Conservation (phyloP, 176 grass and related monocot genomes). For the Pontederia paniculata region DNA sequence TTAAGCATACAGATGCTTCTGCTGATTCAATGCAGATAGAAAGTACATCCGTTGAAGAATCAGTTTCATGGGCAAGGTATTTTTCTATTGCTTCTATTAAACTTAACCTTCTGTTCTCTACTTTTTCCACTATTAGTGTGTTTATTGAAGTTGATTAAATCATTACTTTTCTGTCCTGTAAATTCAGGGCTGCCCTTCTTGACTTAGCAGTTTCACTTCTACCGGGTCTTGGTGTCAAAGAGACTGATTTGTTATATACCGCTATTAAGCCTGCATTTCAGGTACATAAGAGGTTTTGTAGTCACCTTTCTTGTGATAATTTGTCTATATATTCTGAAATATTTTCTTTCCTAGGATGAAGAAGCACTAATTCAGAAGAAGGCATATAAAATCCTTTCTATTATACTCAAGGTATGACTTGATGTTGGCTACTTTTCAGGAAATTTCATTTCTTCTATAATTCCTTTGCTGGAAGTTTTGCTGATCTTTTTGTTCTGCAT, state of each 20-base stretch:
- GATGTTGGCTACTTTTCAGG: background rate
- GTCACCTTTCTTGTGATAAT: slow-evolving; percentile 1
- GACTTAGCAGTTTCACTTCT: slow-evolving; percentile 79
- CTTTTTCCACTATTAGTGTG: background rate
- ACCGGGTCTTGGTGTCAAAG: slow-evolving; percentile 55
- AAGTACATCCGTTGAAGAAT: slow-evolving; percentile 12
- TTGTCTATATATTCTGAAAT: background rate
- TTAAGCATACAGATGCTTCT: slow-evolving; percentile 36
- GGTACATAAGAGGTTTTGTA: slow-evolving; percentile 24
- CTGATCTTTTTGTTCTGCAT: background rate
- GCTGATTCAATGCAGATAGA: slow-evolving; percentile 50
- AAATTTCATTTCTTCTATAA: background rate
- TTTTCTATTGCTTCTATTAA: background rate
- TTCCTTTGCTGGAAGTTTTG: background rate
- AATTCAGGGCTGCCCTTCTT: slow-evolving; percentile 65
- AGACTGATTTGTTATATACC: slow-evolving; percentile 59
- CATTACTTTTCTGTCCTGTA: slow-evolving; percentile 8
- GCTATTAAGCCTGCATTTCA: slow-evolving; percentile 88
- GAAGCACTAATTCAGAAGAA: slow-evolving; percentile 83
- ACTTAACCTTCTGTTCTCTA: slow-evolving; percentile 7
- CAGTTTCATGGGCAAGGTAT: slow-evolving; percentile 13
- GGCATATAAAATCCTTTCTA: slow-evolving; percentile 92
- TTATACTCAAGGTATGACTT: slow-evolving; percentile 65
- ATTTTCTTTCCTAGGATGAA: slow-evolving; percentile 43
- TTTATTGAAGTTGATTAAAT: slow-evolving; percentile 1